These are phyloP conservation scores for Dovyalis caffra DNA, from an alignment of 345 rosid genomes.

Conservation along the genomic window DNA sequence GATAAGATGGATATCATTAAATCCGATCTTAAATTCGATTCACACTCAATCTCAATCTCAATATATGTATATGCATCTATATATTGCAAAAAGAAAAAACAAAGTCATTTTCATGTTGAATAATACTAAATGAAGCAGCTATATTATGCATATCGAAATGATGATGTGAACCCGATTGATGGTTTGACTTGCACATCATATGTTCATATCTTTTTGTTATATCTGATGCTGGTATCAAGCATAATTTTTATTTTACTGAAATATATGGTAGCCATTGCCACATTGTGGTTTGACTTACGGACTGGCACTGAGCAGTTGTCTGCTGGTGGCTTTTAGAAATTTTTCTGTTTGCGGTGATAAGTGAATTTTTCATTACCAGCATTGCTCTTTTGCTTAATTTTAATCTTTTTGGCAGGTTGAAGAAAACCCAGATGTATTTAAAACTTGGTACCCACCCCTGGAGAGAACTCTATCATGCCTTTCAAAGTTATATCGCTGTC, in stretches of 20 bases:
- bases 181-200: too few relatives aligned
- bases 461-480: conserved; percentile 94
- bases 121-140: too few relatives aligned
- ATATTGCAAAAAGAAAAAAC: too few relatives aligned
- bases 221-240: too few relatives aligned
- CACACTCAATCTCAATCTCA: too few relatives aligned
- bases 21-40: too few relatives aligned
- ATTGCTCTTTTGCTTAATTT: not conserved
- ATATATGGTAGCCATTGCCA: not conserved
- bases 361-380: not conserved
- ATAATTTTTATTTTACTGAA: not conserved
- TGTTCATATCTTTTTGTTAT: not conserved
- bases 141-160: too few relatives aligned
- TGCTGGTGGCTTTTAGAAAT: not conserved
- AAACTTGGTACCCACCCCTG: conserved; percentile 92
- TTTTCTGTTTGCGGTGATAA: conserved; percentile 1
- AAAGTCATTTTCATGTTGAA: too few relatives aligned
- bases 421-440: conserved; percentile 61
- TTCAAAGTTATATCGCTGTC: conserved; percentile 80
- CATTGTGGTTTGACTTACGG: too few relatives aligned
- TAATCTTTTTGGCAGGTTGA: conserved; percentile 46
- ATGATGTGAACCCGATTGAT: too few relatives aligned
- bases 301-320: not conserved
- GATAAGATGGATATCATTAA: too few relatives aligned
- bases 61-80: too few relatives aligned